Base-by-base conservation (phyloP, 2,329 filamentous ascomycete species). In the Arthrobotrys pseudoclavata region DNA sequence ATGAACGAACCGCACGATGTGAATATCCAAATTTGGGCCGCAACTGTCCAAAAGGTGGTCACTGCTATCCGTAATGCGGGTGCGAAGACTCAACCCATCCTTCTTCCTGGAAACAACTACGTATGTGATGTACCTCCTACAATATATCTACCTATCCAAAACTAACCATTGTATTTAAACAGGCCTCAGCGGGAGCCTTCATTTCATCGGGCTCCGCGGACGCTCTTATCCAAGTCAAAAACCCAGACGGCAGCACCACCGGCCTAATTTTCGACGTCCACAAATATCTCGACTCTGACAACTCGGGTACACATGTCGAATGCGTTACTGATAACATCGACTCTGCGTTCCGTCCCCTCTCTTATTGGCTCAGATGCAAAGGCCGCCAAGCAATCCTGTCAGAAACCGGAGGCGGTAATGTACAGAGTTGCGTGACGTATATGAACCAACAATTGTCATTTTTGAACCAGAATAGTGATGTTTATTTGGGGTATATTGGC, bases 1-100 rank as follows among this genome's bases (percentile, higher is more conserved):
- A 91, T 92, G 89, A 92, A 92, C 83, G 90, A 90, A 83, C 90
- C 90, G 5, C 89, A 91, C 82, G 87, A 89, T 29, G 83, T 88
- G 68, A 82, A 81, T 29, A 82, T 83, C 0, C 68, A 71, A 48
- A 71, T 60, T 15, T 92, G 90, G 90, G 89, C 87, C 0, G 82
- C 85, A 3, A 89, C 88, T 0, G 87, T 88, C 77, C 90, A 92
- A 81, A 85, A 85, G 12, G 89, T 86, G 10, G 90, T 92, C 1
- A 89, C 87, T 0, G 90, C 89, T 2, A 91, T 92, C 80, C 88
- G 90, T 42, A 83, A 86, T 48, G 87, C 88, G 1, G 90, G 90
- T n/a, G 89, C 90, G 13, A 86, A 84, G 0, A 83, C 83, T 22
- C 88, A 92, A 79, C 86, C 88, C 81, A 91, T 92, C 79, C 85